phyloP scores from a whole-genome alignment of 2,329 filamentous ascomycete genomes.

The Paradendryphiella salina region DNA sequence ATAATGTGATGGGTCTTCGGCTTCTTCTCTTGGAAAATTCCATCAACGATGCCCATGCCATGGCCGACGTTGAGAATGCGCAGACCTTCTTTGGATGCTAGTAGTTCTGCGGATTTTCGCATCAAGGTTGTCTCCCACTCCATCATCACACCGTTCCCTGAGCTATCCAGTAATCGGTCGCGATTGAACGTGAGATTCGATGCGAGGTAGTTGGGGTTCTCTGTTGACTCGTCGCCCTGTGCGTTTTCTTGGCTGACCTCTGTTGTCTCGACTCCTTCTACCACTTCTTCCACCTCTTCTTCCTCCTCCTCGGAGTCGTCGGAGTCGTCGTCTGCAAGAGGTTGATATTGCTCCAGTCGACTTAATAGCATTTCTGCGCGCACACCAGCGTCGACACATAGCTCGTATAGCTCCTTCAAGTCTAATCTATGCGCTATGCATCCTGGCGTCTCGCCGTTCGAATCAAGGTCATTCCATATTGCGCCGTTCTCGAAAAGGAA shows the following conservation, averaged over 20 bases:
- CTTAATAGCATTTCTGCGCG: constrained; percentile 85
- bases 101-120: constrained; percentile 50
- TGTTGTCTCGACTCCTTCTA: constrained; percentile 27
- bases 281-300: constrained; percentile 40
- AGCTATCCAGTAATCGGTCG: constrained; percentile 52
- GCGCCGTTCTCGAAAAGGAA: constrained; percentile 84
- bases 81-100: constrained; percentile 47
- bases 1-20: constrained; percentile 55
- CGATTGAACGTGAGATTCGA: constrained; percentile 54
- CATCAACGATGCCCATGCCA: constrained; percentile 57
- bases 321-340: constrained; percentile 62
- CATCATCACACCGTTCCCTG: constrained; percentile 59
- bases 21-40: constrained; percentile 51
- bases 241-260: constrained; percentile 34
- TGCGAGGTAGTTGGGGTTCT: constrained; percentile 54
- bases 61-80: constrained; percentile 56
- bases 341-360: constrained; percentile 79
- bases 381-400: constrained; percentile 87
- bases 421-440: constrained; percentile 76
- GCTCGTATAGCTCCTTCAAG: constrained; percentile 70
- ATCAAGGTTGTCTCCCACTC: constrained; percentile 57
- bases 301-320: constrained; percentile 51
- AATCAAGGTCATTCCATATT: constrained; percentile 96
- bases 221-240: constrained; percentile 43
- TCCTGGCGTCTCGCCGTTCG: constrained; percentile 84